These are phyloP conservation scores for Vitis riparia DNA, from an alignment of 164 flowering plant species.

Conservation along the genomic window DNA sequence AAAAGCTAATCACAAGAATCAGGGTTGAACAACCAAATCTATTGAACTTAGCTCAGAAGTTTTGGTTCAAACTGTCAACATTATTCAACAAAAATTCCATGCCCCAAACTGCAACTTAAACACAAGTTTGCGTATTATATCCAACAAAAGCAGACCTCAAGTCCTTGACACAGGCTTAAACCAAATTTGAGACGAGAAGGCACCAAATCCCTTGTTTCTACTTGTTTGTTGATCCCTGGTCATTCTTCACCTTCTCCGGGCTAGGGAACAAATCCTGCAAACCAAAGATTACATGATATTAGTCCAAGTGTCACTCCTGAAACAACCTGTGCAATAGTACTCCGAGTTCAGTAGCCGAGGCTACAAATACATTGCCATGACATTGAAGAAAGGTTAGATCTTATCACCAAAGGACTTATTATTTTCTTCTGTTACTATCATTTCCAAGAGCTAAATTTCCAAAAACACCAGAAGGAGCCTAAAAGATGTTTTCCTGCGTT, in stretches of 20 bases:
- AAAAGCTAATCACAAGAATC: too few species aligned
- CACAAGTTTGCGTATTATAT: background rate
- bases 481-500: too few species aligned
- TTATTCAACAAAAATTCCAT: slow-evolving; percentile 5
- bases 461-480: too few species aligned
- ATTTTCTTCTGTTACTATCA: too few species aligned
- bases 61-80: slow-evolving; percentile 1
- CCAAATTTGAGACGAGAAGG: background rate
- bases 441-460: too few species aligned
- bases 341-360: too few species aligned
- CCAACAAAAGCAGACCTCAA: background rate
- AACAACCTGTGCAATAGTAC: too few species aligned
- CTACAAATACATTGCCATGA: too few species aligned
- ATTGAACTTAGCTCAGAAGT: background rate
- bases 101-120: slow-evolving; percentile 4
- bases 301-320: background rate
- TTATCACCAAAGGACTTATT: too few species aligned
- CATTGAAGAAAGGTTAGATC: too few species aligned
- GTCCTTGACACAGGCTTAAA: background rate
- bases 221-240: slow-evolving; percentile 7
- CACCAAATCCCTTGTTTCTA: background rate
- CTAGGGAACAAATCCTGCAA: slow-evolving; percentile 18
- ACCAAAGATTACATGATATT: background rate
- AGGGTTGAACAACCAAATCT: too few species aligned
- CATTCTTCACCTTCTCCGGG: slow-evolving; percentile 10